Evolutionary conservation across 2,329 filamentous ascomycete genomes (phyloP).

Genomic region (Penicillium sp.): DNA sequence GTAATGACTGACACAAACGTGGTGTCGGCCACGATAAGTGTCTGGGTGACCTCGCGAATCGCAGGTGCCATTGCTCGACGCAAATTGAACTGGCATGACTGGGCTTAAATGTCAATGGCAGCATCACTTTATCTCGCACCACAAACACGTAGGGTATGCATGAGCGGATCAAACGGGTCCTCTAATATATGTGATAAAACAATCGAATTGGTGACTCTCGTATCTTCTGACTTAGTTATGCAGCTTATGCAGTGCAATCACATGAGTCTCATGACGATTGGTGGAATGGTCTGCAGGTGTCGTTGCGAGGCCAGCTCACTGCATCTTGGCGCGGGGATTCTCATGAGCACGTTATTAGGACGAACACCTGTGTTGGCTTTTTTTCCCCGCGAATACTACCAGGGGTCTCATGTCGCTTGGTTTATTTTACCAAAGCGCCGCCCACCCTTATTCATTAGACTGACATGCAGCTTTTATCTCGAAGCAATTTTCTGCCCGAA

Average conservation of each 20-base stretch:
- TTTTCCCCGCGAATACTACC: neutral
- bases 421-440: neutral
- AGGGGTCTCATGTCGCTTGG: neutral
- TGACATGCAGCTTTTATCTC: neutral
- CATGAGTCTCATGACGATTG: neutral
- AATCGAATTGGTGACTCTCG: neutral
- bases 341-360: neutral
- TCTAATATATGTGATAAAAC: neutral
- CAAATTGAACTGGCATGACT: neutral
- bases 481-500: neutral
- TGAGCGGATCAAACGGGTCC: neutral
- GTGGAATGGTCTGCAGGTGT: neutral
- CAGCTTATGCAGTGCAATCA: constrained; percentile 2
- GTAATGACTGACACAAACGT: neutral
- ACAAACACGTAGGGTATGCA: constrained; percentile 4
- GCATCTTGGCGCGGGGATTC: neutral
- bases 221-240: constrained; percentile 5
- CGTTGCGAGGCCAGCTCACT: neutral
- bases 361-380: neutral
- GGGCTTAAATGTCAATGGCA: neutral
- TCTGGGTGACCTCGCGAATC: neutral
- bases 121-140: constrained; percentile 1
- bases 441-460: neutral
- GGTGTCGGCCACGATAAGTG: neutral
- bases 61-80: constrained; percentile 4